Evolutionary conservation across 2,329 filamentous ascomycete genomes (phyloP), one percentile per base, ranked within the genome.

Genomic region (Alternaria gansuensis): DNA sequence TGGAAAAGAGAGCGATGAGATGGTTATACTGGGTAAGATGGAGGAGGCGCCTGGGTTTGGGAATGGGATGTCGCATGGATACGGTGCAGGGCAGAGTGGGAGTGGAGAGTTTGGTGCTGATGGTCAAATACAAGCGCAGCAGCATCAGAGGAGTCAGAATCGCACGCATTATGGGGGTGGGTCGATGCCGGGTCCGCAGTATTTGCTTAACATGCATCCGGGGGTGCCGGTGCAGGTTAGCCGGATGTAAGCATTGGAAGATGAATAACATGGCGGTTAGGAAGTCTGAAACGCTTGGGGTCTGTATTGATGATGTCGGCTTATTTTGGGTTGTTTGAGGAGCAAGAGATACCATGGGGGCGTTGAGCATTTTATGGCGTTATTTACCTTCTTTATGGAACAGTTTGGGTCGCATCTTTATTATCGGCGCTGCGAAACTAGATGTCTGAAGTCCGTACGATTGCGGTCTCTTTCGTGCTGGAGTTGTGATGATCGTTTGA

Each of bases 161-260:
- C 23, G 33, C 23, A 26, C 17, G n/a, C 45, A 50, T 14, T 75
- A 68, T 63, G 74, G 74, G 0, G 72, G 73, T 14, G 74, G 74
- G 1, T 63, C 73, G 11, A 76, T 77, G 73, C 74, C 74, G 0
- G 74, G 74, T 1, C 74, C 74, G 43, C 72, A 77, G 64, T 77
- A 77, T 63, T 26, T 77, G 62, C 41, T 77, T 50, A 77, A 77
- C 61, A 77, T 77, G 74, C 74, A 77, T 68, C 74, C 74, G 0
- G 74, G 74, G 2, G 74, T 77, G 41, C 74, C 74, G 40, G 74
- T 77, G 57, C 66, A 73, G 58, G 61, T 63, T 48, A 59, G 40
- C 50, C 41, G 61, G 0, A 61, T 63, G 58, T 64, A 17, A 57
- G 44, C 17, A 10, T 36, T 7, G 17, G 3, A 48, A 14, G 3